Base-by-base conservation (phyloP, 306 rosid species). In the Prunus kanzakura region DNA sequence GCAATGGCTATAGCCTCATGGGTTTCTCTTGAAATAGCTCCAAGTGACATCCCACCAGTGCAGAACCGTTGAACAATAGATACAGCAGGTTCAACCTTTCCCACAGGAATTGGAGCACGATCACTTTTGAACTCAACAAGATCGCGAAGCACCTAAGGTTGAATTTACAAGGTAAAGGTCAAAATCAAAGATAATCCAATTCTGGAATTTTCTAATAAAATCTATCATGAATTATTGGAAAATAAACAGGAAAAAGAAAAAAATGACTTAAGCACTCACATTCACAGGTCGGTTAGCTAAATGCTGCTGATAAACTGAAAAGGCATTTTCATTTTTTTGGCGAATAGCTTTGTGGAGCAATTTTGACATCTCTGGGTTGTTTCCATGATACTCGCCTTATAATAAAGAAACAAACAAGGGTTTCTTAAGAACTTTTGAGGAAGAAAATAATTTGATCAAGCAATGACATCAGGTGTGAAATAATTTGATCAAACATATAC, bases 311-410 rank as follows among this genome's bases (percentile, higher is more conserved):
- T 92, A 95, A 82, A 95, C 93, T 70, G 99, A 84, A 85, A 81
- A 95, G 67, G 97, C 89, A 87, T 88, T 95, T 81, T 92, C 96
- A 91, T 90, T 92, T 83, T 88, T 95, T 74, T 95, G 97, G 67
- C 99, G 99, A 83, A 95, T 97, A 82, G 99, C 99, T 89, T 95
- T 95, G 86, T 95, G 99, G 78, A 95, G 99, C 92, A 95, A 86
- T 78, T 95, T 95, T 67, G 99, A 95, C 99, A 95, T 95, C 88
- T 95, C 99, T 70, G 99, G 99, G 76, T 95, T 95, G 86, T 95
- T 95, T 80, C 97, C 97, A 88, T 95, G 99, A 87, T 90, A 95
- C 79, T 95, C 99, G 80, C 99, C 97, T 95, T 69, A 63, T 32
- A 61, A 80, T 80, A 73, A 72, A 63, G 54, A 74, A 76, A 78